Conservation (phyloP, 345 rosid genomes). For the Streptanthus diversifolius region DNA sequence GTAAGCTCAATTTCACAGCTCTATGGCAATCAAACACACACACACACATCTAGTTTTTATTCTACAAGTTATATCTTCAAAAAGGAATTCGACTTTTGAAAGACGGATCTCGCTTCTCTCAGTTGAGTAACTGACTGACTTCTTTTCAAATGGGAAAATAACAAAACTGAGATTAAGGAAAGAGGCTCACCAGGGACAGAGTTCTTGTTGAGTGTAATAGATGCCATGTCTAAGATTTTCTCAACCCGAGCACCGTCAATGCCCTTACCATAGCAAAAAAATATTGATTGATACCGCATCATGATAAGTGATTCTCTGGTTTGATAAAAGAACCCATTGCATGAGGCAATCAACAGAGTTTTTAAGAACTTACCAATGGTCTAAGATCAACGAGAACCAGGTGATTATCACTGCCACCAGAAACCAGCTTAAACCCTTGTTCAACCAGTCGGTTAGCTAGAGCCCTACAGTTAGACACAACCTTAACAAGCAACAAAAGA, state of each 20-base stretch:
- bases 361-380: conserved; percentile 55
- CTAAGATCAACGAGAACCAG: conserved; percentile 88
- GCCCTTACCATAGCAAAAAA: conserved; percentile 44
- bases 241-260: conserved; percentile 90
- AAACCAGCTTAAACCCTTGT: conserved; percentile 75
- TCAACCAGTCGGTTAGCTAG: conserved; percentile 70
- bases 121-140: neutral
- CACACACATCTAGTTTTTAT: neutral
- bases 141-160: neutral
- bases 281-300: neutral
- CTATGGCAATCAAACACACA: neutral
- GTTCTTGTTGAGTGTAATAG: conserved; percentile 89
- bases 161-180: neutral
- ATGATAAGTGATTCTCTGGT: neutral
- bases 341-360: neutral
- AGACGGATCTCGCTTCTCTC: neutral
- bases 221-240: conserved; percentile 93
- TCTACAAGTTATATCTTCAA: neutral
- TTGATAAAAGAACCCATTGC: neutral
- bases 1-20: neutral
- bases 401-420: conserved; percentile 93
- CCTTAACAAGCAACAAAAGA: conserved; percentile 39
- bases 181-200: conserved; percentile 71
- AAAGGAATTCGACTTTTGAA: neutral
- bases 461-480: conserved; percentile 70